phyloP scores from a whole-genome alignment of 805 yeast species.

The Yarrowia yakushimensis region DNA sequence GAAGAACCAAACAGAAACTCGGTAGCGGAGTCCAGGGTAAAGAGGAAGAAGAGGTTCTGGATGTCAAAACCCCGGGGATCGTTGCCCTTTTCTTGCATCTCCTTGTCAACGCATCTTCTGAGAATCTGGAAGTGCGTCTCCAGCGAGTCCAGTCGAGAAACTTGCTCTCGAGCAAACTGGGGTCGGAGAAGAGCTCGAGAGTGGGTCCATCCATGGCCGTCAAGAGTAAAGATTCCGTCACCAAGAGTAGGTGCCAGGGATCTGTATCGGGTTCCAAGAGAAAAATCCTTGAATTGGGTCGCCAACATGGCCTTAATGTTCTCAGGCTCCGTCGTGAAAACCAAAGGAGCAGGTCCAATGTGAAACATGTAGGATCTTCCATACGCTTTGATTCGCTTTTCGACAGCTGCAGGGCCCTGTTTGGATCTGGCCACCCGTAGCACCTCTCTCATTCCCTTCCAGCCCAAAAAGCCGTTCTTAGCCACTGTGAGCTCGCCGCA shows the following conservation, averaged over 20 bases:
- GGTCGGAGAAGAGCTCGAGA: constrained; percentile 40
- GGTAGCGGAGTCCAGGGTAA: constrained; percentile 40
- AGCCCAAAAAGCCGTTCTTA: constrained; percentile 3
- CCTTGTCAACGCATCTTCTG: constrained; percentile 21
- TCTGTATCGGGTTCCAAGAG: constrained; percentile 34
- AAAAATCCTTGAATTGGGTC: constrained; percentile 36
- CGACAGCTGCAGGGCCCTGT: not conserved
- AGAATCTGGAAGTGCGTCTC: constrained; percentile 33
- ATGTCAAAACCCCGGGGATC: constrained; percentile 31
- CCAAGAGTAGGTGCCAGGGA: constrained; percentile 37
- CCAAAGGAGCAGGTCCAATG: constrained; percentile 10
- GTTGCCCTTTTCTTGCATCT: not conserved
- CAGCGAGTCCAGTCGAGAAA: constrained; percentile 34
- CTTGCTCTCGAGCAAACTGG: constrained; percentile 38
- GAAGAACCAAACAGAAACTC: constrained; percentile 39
- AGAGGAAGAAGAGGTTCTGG: constrained; percentile 35
- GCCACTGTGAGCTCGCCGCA: not conserved
- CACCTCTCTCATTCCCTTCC: not conserved
- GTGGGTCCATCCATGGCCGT: constrained; percentile 40
- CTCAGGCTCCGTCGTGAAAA: constrained; percentile 36
- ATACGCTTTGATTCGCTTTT: not conserved
- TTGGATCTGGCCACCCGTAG: not conserved
- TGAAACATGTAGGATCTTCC: not conserved
- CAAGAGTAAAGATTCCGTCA: constrained; percentile 40
- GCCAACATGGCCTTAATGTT: constrained; percentile 38